A percentile compares a stretch with the other conserved stretches of the same genome.
These are phyloP conservation scores for Stereocaulon alpinum DNA, from an alignment of 495 filamentous ascomycete genomes.

Conservation along the genomic window DNA sequence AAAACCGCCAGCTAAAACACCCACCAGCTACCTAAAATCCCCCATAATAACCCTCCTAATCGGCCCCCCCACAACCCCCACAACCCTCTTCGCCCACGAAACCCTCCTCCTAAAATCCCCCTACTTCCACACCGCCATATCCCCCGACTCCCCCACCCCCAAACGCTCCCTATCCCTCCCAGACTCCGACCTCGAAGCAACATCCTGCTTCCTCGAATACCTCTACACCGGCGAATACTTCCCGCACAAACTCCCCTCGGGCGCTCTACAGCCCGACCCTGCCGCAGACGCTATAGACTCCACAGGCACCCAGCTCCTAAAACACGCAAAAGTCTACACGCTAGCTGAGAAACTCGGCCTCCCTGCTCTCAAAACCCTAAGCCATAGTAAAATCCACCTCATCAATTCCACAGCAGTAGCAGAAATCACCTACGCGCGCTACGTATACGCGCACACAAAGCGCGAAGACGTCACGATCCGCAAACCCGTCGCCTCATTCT, in stretches of 20 bases:
- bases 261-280: constrained; percentile 48
- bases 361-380: constrained; percentile 60
- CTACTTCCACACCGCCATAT: constrained; percentile 55
- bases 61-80: constrained; percentile 49
- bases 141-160: constrained; percentile 9
- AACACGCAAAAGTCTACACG: constrained; percentile 82
- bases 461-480: constrained; percentile 62
- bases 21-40: constrained; percentile 50
- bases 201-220: constrained; percentile 82
- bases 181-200: constrained; percentile 65
- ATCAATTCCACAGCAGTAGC: constrained; percentile 75
- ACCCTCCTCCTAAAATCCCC: constrained; percentile 62
- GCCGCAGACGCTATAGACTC: constrained; percentile 51
- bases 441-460: constrained; percentile 70
- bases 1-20: background rate
- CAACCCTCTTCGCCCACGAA: constrained; percentile 68
- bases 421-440: constrained; percentile 82
- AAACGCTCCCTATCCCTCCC: constrained; percentile 58
- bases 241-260: constrained; percentile 48
- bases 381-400: constrained; percentile 80
- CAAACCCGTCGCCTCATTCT: constrained; percentile 79
- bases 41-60: constrained; percentile 72
- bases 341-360: constrained; percentile 72
- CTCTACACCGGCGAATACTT: constrained; percentile 90
- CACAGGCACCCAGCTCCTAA: constrained; percentile 64